These are phyloP conservation scores for Phytopythium cucurbitacearum DNA, from an alignment of 352 stramenopile species.

Conservation along the genomic window DNA sequence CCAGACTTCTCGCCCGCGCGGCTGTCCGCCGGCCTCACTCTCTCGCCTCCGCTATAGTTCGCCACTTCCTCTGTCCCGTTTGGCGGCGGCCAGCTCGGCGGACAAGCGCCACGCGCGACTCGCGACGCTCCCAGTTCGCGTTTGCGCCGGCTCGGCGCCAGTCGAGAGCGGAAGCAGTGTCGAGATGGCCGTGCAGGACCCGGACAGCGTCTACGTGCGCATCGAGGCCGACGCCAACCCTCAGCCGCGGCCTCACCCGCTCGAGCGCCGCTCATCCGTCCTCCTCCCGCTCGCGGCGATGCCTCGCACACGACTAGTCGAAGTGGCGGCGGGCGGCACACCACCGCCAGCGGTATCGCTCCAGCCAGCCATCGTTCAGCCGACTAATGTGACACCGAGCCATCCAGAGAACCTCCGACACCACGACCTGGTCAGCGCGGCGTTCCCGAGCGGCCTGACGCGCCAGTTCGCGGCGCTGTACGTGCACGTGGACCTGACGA, in stretches of 20 bases:
- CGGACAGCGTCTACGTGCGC: conserved; percentile 1
- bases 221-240: not conserved
- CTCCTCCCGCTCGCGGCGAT: conserved; percentile 1
- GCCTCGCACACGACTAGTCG: not conserved
- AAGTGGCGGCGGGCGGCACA: not conserved
- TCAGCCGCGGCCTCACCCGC: not conserved
- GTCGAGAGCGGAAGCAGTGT: no score
- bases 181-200: not conserved
- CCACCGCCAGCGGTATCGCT: not conserved
- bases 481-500: conserved; percentile 25
- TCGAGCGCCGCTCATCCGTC: not conserved
- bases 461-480: conserved; percentile 26
- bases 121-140: no score
- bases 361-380: not conserved
- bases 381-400: not conserved
- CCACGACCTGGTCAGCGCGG: not conserved
- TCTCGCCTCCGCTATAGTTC: no score
- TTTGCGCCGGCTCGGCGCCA: no score
- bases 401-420: not conserved
- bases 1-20: not conserved
- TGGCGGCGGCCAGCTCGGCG: no score
- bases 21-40: no score
- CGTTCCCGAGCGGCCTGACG: conserved; percentile 1
- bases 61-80: no score
- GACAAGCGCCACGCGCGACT: no score